Percentiles rank a stretch among this genome's conserved stretches.
These are phyloP conservation scores for Pichia sp. DNA, from an alignment of 1,139 yeast species.

Conservation along the genomic window DNA sequence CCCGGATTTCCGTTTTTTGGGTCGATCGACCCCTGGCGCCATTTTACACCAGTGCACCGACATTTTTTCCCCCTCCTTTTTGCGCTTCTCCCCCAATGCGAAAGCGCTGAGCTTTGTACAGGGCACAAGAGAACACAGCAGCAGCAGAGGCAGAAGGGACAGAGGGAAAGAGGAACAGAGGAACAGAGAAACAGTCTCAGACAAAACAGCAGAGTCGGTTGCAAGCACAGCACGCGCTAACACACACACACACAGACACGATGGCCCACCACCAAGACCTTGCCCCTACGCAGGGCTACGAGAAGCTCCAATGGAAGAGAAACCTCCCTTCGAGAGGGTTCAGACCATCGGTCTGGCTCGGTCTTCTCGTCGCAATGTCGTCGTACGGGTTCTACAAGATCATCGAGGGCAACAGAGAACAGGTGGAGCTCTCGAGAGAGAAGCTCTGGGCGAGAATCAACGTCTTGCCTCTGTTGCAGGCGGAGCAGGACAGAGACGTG, in stretches of 20 bases:
- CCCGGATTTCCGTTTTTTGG: not conserved
- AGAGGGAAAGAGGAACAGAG: no score
- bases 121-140: not conserved
- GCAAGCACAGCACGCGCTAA: constrained; percentile 9
- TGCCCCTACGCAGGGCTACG: constrained; percentile 86
- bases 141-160: no score
- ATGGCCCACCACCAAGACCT: constrained; percentile 58
- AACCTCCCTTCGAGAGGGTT: constrained; percentile 82
- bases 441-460: constrained; percentile 73
- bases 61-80: not conserved
- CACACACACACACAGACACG: constrained; percentile 4
- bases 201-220: not conserved
- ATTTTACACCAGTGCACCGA: not conserved
- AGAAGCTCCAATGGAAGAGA: constrained; percentile 85
- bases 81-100: constrained; percentile 13
- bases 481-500: constrained; percentile 76
- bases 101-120: not conserved
- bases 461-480: constrained; percentile 69
- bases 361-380: constrained; percentile 59
- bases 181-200: no score
- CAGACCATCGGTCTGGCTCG: constrained; percentile 68
- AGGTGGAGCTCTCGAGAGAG: constrained; percentile 72
- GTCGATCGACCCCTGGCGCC: not conserved
- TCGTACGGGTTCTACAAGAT: constrained; percentile 70
- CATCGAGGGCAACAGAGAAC: constrained; percentile 68